Conservation (phyloP, 179 eudicot species). For the Spinacia oleracea region DNA sequence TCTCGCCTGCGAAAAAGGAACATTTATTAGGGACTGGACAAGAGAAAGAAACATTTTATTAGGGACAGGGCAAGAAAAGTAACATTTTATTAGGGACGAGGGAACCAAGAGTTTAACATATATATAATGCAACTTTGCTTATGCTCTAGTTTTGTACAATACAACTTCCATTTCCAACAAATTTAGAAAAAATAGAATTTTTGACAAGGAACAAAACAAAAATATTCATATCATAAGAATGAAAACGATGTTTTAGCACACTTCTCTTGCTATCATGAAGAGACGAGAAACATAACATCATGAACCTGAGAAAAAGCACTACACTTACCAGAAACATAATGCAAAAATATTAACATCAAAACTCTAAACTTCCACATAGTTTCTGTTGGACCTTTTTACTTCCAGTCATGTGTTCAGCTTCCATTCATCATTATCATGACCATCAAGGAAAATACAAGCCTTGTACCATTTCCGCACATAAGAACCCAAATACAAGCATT, state of each 20-base stretch:
- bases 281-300: not conserved
- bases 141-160: too few relatives aligned
- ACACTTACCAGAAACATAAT: not conserved
- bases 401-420: conserved; percentile 41
- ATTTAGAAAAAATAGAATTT: too few relatives aligned
- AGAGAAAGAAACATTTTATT: too few relatives aligned
- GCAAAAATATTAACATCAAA: conserved; percentile 37
- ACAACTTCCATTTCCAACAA: not conserved
- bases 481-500: not conserved
- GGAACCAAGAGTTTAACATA: not conserved
- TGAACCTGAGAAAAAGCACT: too few relatives aligned
- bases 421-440: conserved; percentile 37
- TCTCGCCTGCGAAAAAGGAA: too few relatives aligned
- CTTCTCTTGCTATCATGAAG: not conserved
- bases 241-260: not conserved
- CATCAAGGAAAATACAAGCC: conserved; percentile 95
- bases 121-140: not conserved
- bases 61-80: too few relatives aligned
- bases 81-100: too few relatives aligned
- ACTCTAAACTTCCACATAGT: conserved; percentile 75
- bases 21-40: too few relatives aligned
- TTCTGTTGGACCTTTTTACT: conserved; percentile 59
- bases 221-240: too few relatives aligned
- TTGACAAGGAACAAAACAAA: not conserved
- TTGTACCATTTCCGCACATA: conserved; percentile 89